phyloP scores from a whole-genome alignment of 306 rosid genomes.

The Vigna trinervia region DNA sequence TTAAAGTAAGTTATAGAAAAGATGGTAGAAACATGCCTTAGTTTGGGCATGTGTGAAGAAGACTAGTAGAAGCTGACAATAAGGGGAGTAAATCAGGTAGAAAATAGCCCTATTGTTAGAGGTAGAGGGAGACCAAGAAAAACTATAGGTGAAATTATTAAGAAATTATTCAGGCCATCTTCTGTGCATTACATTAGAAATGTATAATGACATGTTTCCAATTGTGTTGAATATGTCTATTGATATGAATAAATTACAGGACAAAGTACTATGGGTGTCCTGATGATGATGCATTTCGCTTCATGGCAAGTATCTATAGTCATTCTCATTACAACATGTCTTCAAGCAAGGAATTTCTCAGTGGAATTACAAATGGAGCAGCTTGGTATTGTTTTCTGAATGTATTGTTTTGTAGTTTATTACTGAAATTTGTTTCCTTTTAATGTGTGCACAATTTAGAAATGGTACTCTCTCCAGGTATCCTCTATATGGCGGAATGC shows the following conservation, averaged over 20 bases:
- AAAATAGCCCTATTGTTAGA: not conserved
- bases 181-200: conserved; percentile 13
- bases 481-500: conserved; percentile 98
- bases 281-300: conserved; percentile 81
- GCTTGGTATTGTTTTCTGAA: conserved; percentile 65
- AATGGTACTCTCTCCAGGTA: conserved; percentile 69
- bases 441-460: conserved; percentile 42
- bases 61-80: not conserved
- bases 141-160: not conserved
- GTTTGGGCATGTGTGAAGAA: not conserved
- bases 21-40: conserved; percentile 2
- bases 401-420: conserved; percentile 38
- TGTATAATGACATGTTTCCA: conserved; percentile 5
- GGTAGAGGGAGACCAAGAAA: not conserved
- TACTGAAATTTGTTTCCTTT: conserved; percentile 25
- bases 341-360: conserved; percentile 76
- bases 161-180: conserved; percentile 13
- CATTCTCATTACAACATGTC: conserved; percentile 93
- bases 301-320: conserved; percentile 87
- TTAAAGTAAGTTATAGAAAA: not conserved
- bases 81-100: not conserved
- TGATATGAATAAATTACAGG: conserved; percentile 62
- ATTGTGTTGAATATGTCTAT: conserved; percentile 33
- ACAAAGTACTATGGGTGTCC: conserved; percentile 82
- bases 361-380: conserved; percentile 93